Conservation (phyloP, 257 asterid genomes). For the Marsdenia floribunda region DNA sequence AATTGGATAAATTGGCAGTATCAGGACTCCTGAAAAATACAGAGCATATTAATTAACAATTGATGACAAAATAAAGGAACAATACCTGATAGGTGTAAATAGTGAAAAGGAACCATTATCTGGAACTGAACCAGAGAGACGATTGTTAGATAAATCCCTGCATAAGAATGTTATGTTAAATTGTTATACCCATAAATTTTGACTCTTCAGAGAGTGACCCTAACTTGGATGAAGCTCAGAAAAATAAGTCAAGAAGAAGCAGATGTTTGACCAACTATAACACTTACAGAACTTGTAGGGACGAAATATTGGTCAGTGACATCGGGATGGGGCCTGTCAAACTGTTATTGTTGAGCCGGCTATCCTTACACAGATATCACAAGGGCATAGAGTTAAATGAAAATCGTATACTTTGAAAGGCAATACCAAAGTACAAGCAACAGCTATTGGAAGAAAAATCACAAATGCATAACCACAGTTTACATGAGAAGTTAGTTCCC, state of each 20-base stretch:
- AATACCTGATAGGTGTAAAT: conserved; percentile 90
- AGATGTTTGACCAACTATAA: conserved; percentile 13
- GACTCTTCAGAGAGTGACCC: not conserved
- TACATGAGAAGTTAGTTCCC: not conserved
- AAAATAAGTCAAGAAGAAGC: not conserved
- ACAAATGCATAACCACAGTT: not conserved
- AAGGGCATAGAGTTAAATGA: conserved; percentile 17
- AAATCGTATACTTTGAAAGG: conserved; percentile 15
- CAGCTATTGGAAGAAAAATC: not conserved
- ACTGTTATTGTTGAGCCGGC: conserved; percentile 94
- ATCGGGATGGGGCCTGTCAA: conserved; percentile 71
- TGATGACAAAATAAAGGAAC: conserved; percentile 7
- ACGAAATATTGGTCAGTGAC: conserved; percentile 72
- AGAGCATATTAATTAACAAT: conserved; percentile 8
- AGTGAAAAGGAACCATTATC: conserved; percentile 94
- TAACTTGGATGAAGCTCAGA: not conserved
- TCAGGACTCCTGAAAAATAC: conserved; percentile 19
- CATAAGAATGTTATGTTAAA: conserved; percentile 12
- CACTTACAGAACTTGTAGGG: conserved; percentile 95
- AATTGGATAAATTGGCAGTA: conserved; percentile 9
- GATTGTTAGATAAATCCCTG: conserved; percentile 94
- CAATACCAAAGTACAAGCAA: not conserved
- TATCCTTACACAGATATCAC: conserved; percentile 47
- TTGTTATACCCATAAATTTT: not conserved
- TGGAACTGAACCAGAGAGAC: conserved; percentile 84